Evolutionary conservation across 352 stramenopile species (phyloP), one percentile per base, ranked within the genome.

Genomic region (Globisporangium polare): DNA sequence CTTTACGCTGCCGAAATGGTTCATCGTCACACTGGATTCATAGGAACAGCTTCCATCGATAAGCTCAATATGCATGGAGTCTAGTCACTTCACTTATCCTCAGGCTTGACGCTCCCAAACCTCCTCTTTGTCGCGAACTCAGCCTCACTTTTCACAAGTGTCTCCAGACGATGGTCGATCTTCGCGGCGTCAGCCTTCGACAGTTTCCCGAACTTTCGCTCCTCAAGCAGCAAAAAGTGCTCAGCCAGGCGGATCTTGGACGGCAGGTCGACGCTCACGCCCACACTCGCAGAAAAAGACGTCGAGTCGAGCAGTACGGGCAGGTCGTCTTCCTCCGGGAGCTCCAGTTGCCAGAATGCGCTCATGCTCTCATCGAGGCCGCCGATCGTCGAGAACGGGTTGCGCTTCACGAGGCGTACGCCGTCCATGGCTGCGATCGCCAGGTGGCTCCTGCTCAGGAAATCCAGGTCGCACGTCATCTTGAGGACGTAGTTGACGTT

Each of bases 341-440:
- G 74, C 56, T 85, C 76, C n/a, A 64, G 62, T 37, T 77, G 60
- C 78, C 77, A 86, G 59, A 77, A 74, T 15, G 73, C 58, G 9
- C 69, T 63, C 77, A 90, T 86, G 39, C 77, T 86, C 49, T 80
- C 67, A 54, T 91, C 80, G 42, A 93, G 68, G 0, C 81, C 83
- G 27, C 81, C 81, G 41, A 89, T 76, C 2, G 81, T 93, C 31
- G 72, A 82, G 47, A 93, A 89, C 17, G 83, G 83, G 42, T 93
- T 91, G 15, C 80, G 76, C 45, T 80, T 75, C 59, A 55, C 35
- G 4, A 93, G 49, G 2, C 80, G 75, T 15, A 85, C 53, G 5
- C 80, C 81, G 53, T 84, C 81, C 69, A 93, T 77, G 24, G 81
- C 78, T 1, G 62, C 60, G 4, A 70, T 77, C 17, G 74, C 72